Conservation (phyloP, 345 rosid genomes). For the Adansonia digitata region DNA sequence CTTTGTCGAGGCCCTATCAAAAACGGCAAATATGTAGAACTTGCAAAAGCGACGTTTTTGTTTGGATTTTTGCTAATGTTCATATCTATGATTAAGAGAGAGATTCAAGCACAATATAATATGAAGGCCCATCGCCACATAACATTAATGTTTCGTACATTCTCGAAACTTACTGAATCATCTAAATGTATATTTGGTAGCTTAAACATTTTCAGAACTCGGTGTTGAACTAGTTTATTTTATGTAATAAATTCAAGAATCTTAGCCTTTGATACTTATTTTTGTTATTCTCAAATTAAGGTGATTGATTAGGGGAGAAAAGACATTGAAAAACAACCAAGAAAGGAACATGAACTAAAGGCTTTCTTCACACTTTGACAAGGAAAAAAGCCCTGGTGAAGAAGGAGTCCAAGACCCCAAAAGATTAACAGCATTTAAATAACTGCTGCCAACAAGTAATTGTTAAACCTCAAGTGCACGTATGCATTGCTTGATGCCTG, state of each 20-base stretch:
- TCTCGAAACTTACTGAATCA: background rate
- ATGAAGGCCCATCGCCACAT: background rate
- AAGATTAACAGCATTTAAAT: background rate
- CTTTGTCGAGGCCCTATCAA: background rate
- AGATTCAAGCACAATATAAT: background rate
- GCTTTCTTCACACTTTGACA: background rate
- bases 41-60: background rate
- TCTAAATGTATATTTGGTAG: too few species aligned
- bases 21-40: background rate
- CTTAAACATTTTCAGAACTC: background rate
- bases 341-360: background rate
- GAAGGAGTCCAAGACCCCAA: background rate
- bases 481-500: constrained; percentile 4
- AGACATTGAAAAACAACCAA: background rate
- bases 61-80: background rate
- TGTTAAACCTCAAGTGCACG: background rate
- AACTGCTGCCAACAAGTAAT: background rate
- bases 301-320: background rate
- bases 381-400: background rate
- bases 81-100: background rate
- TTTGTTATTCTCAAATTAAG: too few species aligned
- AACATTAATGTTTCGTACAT: background rate
- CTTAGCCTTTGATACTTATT: too few species aligned
- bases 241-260: background rate
- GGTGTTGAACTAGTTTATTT: background rate